These are phyloP conservation scores for Podospora comata DNA, from an alignment of 495 filamentous ascomycete genomes.

Conservation along the genomic window DNA sequence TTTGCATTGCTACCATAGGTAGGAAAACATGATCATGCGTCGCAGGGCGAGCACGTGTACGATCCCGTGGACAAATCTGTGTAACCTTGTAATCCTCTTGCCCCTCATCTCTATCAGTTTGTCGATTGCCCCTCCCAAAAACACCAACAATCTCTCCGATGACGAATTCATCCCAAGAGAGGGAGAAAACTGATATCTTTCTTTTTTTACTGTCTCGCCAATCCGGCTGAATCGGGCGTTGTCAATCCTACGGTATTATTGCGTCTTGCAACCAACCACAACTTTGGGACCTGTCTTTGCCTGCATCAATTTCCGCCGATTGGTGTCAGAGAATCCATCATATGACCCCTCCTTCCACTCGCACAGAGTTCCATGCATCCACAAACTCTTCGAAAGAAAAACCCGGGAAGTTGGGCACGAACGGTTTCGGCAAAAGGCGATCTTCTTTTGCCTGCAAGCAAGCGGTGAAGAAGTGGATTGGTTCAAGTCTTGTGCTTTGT, in stretches of 20 bases:
- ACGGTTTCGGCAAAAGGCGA: not conserved
- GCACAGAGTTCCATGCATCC: not conserved
- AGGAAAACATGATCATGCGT: not conserved
- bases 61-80: not conserved
- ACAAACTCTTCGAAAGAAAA: not conserved
- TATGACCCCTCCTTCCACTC: not conserved
- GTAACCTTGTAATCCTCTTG: not conserved
- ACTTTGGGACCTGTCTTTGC: not conserved
- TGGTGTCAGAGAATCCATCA: constrained; percentile 12
- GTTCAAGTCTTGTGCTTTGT: not conserved
- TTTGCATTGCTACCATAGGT: not conserved
- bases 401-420: not conserved
- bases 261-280: not conserved
- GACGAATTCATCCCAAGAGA: not conserved
- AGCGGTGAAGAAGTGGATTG: not conserved
- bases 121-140: not conserved
- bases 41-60: not conserved
- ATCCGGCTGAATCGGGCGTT: not conserved
- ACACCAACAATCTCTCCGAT: not conserved
- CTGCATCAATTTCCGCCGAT: constrained; percentile 2
- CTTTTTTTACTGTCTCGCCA: not conserved
- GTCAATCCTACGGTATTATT: not conserved
- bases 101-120: not conserved
- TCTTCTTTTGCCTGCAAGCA: not conserved
- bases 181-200: not conserved